Conservation (phyloP, 345 rosid species). For the Eutrema yunnanense region DNA sequence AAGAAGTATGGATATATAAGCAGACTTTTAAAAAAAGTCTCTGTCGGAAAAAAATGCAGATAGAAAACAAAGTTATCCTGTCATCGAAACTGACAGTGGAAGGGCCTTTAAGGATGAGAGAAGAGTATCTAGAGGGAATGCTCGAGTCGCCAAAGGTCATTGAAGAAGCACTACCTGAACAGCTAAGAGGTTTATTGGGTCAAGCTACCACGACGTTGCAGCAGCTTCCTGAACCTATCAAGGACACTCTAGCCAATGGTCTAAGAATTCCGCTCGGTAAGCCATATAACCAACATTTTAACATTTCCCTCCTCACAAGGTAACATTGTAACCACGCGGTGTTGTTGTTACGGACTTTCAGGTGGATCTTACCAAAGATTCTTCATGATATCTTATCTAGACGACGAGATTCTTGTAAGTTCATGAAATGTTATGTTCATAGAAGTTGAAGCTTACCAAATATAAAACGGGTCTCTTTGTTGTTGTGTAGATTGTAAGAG, state of each 20-base stretch:
- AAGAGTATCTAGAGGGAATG: conserved; percentile 73
- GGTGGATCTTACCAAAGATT: conserved; percentile 83
- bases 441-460: background rate
- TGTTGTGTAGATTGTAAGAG: conserved; percentile 65
- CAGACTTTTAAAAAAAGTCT: background rate
- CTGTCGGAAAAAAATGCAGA: conserved; percentile 31
- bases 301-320: background rate
- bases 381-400: conserved; percentile 91
- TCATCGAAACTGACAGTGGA: conserved; percentile 66
- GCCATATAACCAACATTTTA: conserved; percentile 4
- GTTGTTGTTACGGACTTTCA: conserved; percentile 13
- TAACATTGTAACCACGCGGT: background rate
- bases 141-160: conserved; percentile 69
- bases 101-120: conserved; percentile 92
- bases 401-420: conserved; percentile 59
- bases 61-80: conserved; percentile 65
- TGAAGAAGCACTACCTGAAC: conserved; percentile 80
- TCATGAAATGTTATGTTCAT: background rate
- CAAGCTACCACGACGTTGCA: conserved; percentile 59
- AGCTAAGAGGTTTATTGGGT: conserved; percentile 62
- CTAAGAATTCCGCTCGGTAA: conserved; percentile 73
- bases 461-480: background rate
- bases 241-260: conserved; percentile 60
- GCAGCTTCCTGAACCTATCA: conserved; percentile 73
- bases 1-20: background rate